A percentile compares a stretch with the other conserved stretches of the same genome.
These are phyloP conservation scores for Pseudocercospora fijiensis DNA, from an alignment of 2,329 filamentous ascomycete species.

Conservation along the genomic window DNA sequence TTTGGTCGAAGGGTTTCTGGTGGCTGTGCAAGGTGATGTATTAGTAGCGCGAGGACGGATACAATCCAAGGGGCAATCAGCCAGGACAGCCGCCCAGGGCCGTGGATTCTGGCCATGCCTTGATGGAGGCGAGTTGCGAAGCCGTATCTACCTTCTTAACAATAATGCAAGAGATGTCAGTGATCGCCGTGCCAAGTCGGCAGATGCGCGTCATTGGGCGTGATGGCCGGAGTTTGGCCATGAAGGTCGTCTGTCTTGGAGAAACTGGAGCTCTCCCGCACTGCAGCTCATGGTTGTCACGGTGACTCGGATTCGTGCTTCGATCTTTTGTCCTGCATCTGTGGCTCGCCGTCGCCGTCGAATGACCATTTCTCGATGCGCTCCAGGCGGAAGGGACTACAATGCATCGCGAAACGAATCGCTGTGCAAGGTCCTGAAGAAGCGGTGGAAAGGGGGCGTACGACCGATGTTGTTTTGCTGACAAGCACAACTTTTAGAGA, in stretches of 20 bases:
- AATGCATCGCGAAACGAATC: background rate
- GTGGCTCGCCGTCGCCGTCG: background rate
- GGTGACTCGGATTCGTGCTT: background rate
- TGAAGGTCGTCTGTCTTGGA: background rate
- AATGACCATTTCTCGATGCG: background rate
- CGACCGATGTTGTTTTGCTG: background rate
- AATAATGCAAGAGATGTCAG: background rate
- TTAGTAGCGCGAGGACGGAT: background rate
- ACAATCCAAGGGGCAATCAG: background rate
- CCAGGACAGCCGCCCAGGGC: background rate
- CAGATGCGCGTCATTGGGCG: background rate
- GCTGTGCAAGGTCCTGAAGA: background rate
- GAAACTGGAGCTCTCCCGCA: background rate
- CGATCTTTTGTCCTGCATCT: background rate
- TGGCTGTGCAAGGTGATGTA: conserved; percentile 26
- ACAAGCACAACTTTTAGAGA: no score
- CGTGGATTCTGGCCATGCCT: background rate
- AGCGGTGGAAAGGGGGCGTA: background rate
- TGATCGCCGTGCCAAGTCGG: background rate
- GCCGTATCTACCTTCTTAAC: background rate
- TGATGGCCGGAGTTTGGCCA: background rate
- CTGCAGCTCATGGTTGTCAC: background rate
- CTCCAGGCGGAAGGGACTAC: no score
- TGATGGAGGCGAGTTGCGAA: background rate
- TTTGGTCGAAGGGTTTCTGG: conserved; percentile 31